Base-by-base conservation (phyloP, 768 basidiomycete species). In the Sporobolomyces pararoseus region DNA sequence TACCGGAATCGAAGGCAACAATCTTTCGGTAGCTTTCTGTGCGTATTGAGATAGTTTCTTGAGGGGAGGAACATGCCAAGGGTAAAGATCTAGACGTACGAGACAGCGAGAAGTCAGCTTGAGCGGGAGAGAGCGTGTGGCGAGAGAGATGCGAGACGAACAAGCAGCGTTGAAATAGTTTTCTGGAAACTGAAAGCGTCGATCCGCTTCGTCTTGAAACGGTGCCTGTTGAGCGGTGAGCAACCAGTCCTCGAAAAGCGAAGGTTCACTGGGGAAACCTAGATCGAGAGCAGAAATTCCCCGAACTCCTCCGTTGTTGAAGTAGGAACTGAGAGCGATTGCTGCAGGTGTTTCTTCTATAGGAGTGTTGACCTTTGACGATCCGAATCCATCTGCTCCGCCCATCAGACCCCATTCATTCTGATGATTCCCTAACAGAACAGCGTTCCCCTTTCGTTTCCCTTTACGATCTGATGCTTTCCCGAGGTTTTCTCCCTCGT, bases 241-340 rank as follows among this genome's bases (percentile, higher is more conserved):
- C 19, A 74, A 2, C 35, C 54, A 66, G 2, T 74, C 68, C 4
- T 68, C 53, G 32, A 35, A 74, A 13, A 74, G 9, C 13, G 27
- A 37, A 31, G 72, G 72, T 44, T 63, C 62, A 29, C n/a, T 39
- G 12, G 63, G 37, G 66, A 74, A 74, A 13, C 72, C 72, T 2
- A 74, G 58, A 35, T 74, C 72, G 47, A 74, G 68, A 32, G 72
- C 72, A 12, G 68, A 61, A 21, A 74, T 74, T 5, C 72, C 72
- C 3, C 72, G 62, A 21, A 74, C 72, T 7, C 72, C 72, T 29
- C 72, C 72, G 27, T 55, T 44, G 53, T 74, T 70, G 63, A 72
- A 72, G 52, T 72, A 72, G n/a, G 47, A 32, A 9, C 65, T 57
- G n/a, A 74, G 66, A 9, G 60, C 60, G 13, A 39, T n/a, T 7